A percentile compares a stretch with the other conserved stretches of the same genome.
Evolutionary conservation across 106 monocot genomes (phyloP).

Genomic region (Acanthochlamys bracteata): DNA sequence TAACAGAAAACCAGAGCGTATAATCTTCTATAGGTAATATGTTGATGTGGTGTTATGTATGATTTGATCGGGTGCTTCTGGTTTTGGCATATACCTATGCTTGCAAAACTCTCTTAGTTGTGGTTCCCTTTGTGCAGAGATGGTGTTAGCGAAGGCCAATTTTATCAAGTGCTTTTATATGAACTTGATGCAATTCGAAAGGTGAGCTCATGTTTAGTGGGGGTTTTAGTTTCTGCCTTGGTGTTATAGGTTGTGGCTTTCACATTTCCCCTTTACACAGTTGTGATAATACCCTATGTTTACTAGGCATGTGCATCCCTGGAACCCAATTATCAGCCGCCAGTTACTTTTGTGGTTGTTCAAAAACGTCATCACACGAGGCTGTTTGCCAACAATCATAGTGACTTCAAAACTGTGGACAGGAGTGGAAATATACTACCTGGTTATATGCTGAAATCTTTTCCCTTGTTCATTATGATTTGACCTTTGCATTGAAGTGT

Average conservation of each 20-base stretch:
- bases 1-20: constrained; percentile 76
- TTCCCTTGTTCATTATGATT: background rate
- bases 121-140: constrained; percentile 39
- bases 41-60: background rate
- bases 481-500: background rate
- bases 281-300: background rate
- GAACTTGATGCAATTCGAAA: constrained; percentile 92
- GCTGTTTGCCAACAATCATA: constrained; percentile 83
- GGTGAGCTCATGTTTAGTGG: constrained; percentile 18
- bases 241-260: background rate
- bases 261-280: background rate
- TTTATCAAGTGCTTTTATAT: constrained; percentile 79
- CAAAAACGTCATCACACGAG: constrained; percentile 92
- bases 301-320: constrained; percentile 77
- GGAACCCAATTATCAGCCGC: constrained; percentile 88
- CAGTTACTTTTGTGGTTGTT: constrained; percentile 89
- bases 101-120: background rate
- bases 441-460: constrained; percentile 26
- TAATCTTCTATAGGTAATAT: constrained; percentile 85
- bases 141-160: constrained; percentile 97
- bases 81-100: background rate
- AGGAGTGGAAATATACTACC: constrained; percentile 86
- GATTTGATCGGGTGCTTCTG: background rate
- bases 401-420: constrained; percentile 48
- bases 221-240: background rate